Conservation (phyloP, 2,329 filamentous ascomycete species). For the Fusarium marasasianum region DNA sequence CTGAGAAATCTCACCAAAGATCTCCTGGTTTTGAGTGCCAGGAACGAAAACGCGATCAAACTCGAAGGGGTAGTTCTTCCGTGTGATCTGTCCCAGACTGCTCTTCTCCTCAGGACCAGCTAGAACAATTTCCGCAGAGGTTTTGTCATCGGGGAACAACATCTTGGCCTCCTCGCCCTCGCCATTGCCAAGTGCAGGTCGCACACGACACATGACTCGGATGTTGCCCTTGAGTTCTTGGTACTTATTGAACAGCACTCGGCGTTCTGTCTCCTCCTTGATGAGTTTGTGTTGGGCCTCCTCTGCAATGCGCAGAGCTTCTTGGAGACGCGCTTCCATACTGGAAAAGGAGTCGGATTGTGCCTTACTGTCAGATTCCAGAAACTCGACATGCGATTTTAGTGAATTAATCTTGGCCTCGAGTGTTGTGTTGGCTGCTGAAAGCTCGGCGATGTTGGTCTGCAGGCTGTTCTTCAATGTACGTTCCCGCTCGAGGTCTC, state of each 20-base stretch:
- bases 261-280: conserved; percentile 87
- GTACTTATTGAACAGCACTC: conserved; percentile 96
- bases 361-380: conserved; percentile 89
- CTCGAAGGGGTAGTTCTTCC: conserved; percentile 84
- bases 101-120: conserved; percentile 85
- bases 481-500: conserved; percentile 70
- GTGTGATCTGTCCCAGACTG: conserved; percentile 77
- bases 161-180: conserved; percentile 78
- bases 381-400: conserved; percentile 84
- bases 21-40: conserved; percentile 78
- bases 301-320: conserved; percentile 76
- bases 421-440: conserved; percentile 70
- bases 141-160: conserved; percentile 82
- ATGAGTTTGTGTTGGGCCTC: conserved; percentile 83
- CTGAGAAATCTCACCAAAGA: conserved; percentile 97
- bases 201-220: conserved; percentile 95
- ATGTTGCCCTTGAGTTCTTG: conserved; percentile 99
- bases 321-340: conserved; percentile 82
- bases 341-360: conserved; percentile 86
- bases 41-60: conserved; percentile 95
- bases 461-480: conserved; percentile 64
- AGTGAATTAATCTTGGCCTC: conserved; percentile 81
- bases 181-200: conserved; percentile 70
- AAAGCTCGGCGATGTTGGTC: conserved; percentile 65
- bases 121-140: conserved; percentile 86